phyloP scores from a whole-genome alignment of 2,329 filamentous ascomycete genomes.

The Juglanconis juglandina region DNA sequence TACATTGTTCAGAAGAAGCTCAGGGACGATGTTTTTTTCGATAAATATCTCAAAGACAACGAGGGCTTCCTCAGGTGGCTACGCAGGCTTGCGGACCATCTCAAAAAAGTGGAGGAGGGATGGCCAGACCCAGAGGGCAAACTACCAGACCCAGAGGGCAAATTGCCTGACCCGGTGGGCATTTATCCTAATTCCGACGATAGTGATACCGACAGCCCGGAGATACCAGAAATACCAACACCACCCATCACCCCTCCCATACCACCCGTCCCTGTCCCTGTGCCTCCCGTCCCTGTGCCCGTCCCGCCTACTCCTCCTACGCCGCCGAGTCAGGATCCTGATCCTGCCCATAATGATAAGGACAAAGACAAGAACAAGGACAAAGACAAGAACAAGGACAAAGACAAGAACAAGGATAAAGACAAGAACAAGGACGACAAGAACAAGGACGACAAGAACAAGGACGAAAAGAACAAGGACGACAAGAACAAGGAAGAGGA shows the following conservation, averaged over 20 bases:
- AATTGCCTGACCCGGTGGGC: no score
- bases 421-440: background rate
- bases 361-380: background rate
- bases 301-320: background rate
- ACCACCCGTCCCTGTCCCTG: no score
- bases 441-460: background rate
- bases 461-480: background rate
- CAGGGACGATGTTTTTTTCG: background rate
- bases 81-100: background rate
- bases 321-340: background rate
- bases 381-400: background rate
- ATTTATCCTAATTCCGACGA: no score
- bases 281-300: no score
- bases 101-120: background rate
- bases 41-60: background rate
- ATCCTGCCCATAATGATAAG: background rate
- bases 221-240: no score
- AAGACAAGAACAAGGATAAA: background rate
- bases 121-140: no score
- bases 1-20: background rate
- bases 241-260: no score
- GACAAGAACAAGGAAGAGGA: background rate
- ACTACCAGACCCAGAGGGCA: no score
- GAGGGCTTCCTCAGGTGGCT: background rate
- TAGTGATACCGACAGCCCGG: no score